Conservation (phyloP, 768 basidiomycete genomes). For the Rossbeevera mucosa region DNA sequence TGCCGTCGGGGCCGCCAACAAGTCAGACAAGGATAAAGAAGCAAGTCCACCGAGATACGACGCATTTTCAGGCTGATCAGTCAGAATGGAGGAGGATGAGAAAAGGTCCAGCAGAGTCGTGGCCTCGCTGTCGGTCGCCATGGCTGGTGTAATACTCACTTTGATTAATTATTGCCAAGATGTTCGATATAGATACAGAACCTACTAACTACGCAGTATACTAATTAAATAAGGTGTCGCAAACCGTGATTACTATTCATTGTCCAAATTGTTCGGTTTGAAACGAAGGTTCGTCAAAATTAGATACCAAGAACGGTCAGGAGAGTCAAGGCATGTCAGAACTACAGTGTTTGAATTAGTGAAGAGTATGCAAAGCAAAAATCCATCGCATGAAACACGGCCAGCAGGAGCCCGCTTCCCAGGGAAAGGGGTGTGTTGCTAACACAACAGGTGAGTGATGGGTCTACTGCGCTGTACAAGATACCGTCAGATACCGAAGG, state of each 20-base stretch:
- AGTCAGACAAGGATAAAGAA: conserved; percentile 57
- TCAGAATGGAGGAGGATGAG: conserved; percentile 12
- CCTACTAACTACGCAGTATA: neutral
- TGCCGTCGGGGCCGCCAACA: conserved; percentile 68
- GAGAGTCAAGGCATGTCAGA: conserved; percentile 5
- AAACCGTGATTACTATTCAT: neutral
- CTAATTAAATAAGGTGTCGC: neutral
- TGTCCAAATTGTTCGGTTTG: neutral
- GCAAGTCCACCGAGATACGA: conserved; percentile 64
- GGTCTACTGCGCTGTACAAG: conserved; percentile 20
- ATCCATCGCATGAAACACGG: neutral
- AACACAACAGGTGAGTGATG: conserved; percentile 12
- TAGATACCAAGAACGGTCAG: neutral
- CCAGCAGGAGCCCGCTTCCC: neutral
- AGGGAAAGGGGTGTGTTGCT: conserved; percentile 7
- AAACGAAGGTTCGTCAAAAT: neutral
- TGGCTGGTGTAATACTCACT: no score
- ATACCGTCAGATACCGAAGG: conserved; percentile 12
- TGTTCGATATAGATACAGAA: conserved; percentile 17
- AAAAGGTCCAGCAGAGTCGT: conserved; percentile 26
- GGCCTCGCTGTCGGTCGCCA: conserved; percentile 22
- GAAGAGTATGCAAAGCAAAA: conserved; percentile 4
- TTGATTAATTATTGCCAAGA: conserved; percentile 4
- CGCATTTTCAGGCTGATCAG: conserved; percentile 24
- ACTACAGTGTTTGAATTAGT: conserved; percentile 18